These are phyloP conservation scores for Aspergillus egyptiacus DNA, from an alignment of 495 filamentous ascomycete genomes.

Conservation along the genomic window DNA sequence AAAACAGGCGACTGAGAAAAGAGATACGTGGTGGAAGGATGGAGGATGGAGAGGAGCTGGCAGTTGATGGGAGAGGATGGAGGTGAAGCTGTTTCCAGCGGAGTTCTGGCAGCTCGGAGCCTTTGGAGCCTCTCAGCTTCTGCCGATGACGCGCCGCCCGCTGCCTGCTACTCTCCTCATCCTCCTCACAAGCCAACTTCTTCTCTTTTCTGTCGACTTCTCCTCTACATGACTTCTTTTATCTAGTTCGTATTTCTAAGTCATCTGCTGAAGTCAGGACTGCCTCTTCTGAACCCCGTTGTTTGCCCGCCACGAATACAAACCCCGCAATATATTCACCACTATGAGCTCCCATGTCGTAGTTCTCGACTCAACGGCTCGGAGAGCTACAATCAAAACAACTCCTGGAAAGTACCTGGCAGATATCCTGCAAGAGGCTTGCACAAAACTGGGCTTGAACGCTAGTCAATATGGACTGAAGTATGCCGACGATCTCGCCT, in stretches of 20 bases:
- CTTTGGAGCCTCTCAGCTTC: conserved; percentile 24
- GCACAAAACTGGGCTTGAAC: conserved; percentile 65
- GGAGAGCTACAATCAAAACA: conserved; percentile 73
- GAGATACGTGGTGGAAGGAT: conserved; percentile 10
- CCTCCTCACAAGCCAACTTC: not conserved
- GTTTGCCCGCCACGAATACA: not conserved
- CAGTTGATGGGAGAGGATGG: conserved; percentile 21
- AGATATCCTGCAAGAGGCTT: conserved; percentile 82
- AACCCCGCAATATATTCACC: conserved; percentile 21
- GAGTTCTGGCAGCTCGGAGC: conserved; percentile 21
- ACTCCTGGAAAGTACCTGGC: conserved; percentile 70
- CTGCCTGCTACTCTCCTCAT: conserved; percentile 27
- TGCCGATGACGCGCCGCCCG: conserved; percentile 43
- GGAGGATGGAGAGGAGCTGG: conserved; percentile 24
- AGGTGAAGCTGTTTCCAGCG: no score
- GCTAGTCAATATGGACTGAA: conserved; percentile 75
- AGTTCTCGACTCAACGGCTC: conserved; percentile 71
- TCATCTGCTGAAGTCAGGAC: not conserved
- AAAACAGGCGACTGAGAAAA: not conserved
- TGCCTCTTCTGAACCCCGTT: not conserved
- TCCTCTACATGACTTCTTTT: not conserved
- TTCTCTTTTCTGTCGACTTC: conserved; percentile 4
- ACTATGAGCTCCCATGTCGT: conserved; percentile 84
- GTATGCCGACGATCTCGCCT: conserved; percentile 38
- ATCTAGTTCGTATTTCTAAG: not conserved